Evolutionary conservation across 75 land plant species (phyloP).

Genomic region (Picea sitchensis): DNA sequence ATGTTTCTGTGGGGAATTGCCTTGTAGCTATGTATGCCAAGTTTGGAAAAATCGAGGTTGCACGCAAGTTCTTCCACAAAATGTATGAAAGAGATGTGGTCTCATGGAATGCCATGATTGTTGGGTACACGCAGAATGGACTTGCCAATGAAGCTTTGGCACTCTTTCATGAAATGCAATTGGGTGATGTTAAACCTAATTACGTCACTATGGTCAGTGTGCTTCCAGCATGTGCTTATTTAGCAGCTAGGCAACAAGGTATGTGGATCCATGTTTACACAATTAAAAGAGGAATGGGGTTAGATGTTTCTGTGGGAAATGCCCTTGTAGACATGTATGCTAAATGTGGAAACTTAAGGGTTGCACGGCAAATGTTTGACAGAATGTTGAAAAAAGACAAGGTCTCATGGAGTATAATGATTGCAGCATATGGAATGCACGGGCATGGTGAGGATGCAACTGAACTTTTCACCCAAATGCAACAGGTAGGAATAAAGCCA

Average conservation of each 20-base stretch:
- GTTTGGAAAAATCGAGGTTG: too few relatives aligned
- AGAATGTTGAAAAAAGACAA: slow-evolving; percentile 16
- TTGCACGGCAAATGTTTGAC: slow-evolving; percentile 37
- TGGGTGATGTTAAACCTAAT: slow-evolving; percentile 31
- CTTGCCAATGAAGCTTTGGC: slow-evolving; percentile 26
- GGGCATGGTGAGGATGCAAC: slow-evolving; percentile 33
- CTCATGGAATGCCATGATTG: slow-evolving; percentile 69
- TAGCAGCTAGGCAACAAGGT: slow-evolving; percentile 42
- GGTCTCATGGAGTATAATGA: slow-evolving; percentile 57
- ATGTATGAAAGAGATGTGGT: slow-evolving; percentile 36
- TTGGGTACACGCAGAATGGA: slow-evolving; percentile 46
- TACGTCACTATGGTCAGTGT: slow-evolving; percentile 53
- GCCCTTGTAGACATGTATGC: slow-evolving; percentile 31
- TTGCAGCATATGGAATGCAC: slow-evolving; percentile 44
- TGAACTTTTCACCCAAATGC: slow-evolving; percentile 35
- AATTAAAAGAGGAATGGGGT: background rate
- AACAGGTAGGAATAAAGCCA: slow-evolving; percentile 28
- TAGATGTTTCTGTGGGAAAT: slow-evolving; percentile 9
- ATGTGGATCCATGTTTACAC: background rate
- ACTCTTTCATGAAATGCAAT: slow-evolving; percentile 39
- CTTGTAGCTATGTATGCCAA: too few relatives aligned
- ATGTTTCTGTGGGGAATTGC: too few relatives aligned
- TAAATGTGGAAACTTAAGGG: slow-evolving; percentile 20
- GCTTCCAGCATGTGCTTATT: slow-evolving; percentile 35
- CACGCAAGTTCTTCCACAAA: slow-evolving; percentile 24